A percentile compares a stretch with the other conserved stretches of the same genome.
Evolutionary conservation across 768 basidiomycete genomes (phyloP).

Genomic region (Pholiota conissans): DNA sequence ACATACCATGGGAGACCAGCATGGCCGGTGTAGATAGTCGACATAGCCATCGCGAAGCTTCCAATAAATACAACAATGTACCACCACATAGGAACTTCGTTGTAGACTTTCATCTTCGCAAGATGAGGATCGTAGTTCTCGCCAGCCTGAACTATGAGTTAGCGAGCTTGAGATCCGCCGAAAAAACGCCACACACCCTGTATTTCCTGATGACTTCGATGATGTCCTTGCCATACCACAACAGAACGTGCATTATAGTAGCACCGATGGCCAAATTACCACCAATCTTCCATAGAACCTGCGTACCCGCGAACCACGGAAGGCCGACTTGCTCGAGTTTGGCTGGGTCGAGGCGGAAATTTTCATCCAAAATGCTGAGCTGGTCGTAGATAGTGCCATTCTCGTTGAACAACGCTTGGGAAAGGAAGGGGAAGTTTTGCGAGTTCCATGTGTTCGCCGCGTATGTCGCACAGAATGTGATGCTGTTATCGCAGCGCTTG

Average conservation of each 20-base stretch:
- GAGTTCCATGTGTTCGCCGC: constrained; percentile 56
- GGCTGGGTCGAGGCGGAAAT: constrained; percentile 46
- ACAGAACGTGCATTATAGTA: constrained; percentile 48
- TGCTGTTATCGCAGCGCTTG: constrained; percentile 22
- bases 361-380: constrained; percentile 47
- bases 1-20: constrained; percentile 57
- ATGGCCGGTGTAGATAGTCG: constrained; percentile 50
- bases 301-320: constrained; percentile 47
- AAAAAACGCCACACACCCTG: constrained; percentile 26
- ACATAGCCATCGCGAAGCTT: constrained; percentile 53
- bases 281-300: constrained; percentile 41
- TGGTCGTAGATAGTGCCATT: constrained; percentile 57
- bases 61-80: constrained; percentile 41
- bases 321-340: constrained; percentile 47
- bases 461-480: constrained; percentile 44
- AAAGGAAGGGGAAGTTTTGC: constrained; percentile 60
- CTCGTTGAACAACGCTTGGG: constrained; percentile 49
- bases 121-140: constrained; percentile 53
- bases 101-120: constrained; percentile 50
- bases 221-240: constrained; percentile 57
- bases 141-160: constrained; percentile 16
- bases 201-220: constrained; percentile 39
- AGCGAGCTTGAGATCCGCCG: background rate
- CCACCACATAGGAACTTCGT: constrained; percentile 52
- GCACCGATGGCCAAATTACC: constrained; percentile 41